These are phyloP conservation scores for Monilinia vaccinii-corymbosi DNA, from an alignment of 2,329 filamentous ascomycete genomes.

Conservation along the genomic window DNA sequence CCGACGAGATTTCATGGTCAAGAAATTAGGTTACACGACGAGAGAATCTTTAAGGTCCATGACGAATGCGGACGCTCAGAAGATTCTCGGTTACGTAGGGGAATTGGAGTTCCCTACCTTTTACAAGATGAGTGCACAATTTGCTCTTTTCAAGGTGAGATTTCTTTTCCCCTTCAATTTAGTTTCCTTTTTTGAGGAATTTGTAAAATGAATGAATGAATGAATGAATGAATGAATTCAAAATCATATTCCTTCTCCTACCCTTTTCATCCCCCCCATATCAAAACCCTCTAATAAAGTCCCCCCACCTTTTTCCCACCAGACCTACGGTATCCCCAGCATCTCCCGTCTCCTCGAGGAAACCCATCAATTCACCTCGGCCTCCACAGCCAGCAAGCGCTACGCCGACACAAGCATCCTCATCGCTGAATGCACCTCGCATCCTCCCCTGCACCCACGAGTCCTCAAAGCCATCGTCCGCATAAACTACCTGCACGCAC, in stretches of 20 bases:
- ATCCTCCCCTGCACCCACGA: constrained; percentile 28
- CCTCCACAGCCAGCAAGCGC: constrained; percentile 38
- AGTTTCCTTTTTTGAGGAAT: background rate
- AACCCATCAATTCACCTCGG: constrained; percentile 40
- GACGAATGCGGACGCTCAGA: constrained; percentile 44
- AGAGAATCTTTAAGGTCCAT: constrained; percentile 40
- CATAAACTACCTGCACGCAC: constrained; percentile 54
- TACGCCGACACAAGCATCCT: constrained; percentile 21
- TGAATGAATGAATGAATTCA: background rate
- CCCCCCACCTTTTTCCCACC: too few species aligned
- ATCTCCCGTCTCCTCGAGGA: constrained; percentile 41
- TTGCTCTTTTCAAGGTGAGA: constrained; percentile 48
- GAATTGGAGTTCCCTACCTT: constrained; percentile 48
- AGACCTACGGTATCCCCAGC: constrained; percentile 48
- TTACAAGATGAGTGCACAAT: constrained; percentile 42
- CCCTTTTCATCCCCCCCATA: too few species aligned
- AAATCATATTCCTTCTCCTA: background rate
- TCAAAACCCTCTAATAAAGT: background rate
- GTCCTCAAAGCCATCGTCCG: constrained; percentile 46
- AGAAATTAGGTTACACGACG: constrained; percentile 36
- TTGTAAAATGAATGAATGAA: too few species aligned
- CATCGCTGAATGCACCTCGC: constrained; percentile 19
- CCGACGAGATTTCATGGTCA: constrained; percentile 32
- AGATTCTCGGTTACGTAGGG: constrained; percentile 38
- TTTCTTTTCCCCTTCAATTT: background rate